Evolutionary conservation across 306 rosid species (phyloP).

Genomic region (Lathyrus aphaca): DNA sequence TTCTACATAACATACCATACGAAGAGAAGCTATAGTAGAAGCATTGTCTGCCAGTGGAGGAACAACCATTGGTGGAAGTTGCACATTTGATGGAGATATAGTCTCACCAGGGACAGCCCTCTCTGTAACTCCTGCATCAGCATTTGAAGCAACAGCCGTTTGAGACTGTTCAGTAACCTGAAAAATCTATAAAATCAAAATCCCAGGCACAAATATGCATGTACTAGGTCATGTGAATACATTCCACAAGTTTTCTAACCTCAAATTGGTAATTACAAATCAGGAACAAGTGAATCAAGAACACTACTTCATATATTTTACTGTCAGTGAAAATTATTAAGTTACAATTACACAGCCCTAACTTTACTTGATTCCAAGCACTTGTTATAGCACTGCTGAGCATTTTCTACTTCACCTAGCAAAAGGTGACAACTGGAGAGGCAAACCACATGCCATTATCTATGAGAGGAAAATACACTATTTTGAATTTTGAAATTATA

Average conservation of each 20-base stretch:
- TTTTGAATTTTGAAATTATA: slow-evolving; percentile 27
- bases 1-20: slow-evolving; percentile 62
- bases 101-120: slow-evolving; percentile 61
- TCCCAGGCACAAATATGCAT: slow-evolving; percentile 8
- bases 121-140: slow-evolving; percentile 63
- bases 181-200: slow-evolving; percentile 43
- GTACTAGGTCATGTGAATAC: slow-evolving; percentile 16
- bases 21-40: slow-evolving; percentile 84
- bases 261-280: slow-evolving; percentile 22
- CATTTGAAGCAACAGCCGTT: slow-evolving; percentile 57
- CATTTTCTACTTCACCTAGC: slow-evolving; percentile 80
- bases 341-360: slow-evolving; percentile 20
- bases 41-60: slow-evolving; percentile 71
- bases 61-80: slow-evolving; percentile 49
- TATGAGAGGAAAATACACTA: neutral
- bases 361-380: slow-evolving; percentile 41
- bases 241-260: slow-evolving; percentile 15
- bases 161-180: slow-evolving; percentile 75
- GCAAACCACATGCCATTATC: slow-evolving; percentile 33
- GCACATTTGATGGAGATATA: slow-evolving; percentile 59
- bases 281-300: slow-evolving; percentile 14
- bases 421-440: slow-evolving; percentile 79
- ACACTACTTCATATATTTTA: slow-evolving; percentile 25
- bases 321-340: slow-evolving; percentile 6
- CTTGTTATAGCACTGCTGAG: slow-evolving; percentile 56